Percentiles rank a stretch among this genome's conserved stretches.
These are phyloP conservation scores for Aegilops longissima DNA, from an alignment of 176 grass and related monocot genomes.

Conservation along the genomic window DNA sequence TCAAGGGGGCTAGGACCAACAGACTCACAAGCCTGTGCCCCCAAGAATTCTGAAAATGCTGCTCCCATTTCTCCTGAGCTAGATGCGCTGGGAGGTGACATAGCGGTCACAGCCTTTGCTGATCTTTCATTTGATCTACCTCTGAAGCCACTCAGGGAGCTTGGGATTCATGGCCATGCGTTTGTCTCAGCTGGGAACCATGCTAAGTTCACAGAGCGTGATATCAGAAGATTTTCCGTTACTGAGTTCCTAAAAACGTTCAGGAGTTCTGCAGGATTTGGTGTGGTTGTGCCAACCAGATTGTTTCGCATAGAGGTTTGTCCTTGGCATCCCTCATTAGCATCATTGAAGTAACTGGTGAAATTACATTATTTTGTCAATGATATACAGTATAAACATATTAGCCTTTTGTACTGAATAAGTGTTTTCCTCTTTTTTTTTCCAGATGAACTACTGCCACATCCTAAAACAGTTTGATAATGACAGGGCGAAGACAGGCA, in stretches of 20 bases:
- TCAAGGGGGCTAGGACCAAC: constrained; percentile 63
- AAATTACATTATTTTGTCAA: not conserved
- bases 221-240: constrained; percentile 50
- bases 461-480: constrained; percentile 77
- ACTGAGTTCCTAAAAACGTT: constrained; percentile 58
- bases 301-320: constrained; percentile 83
- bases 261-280: constrained; percentile 84
- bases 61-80: constrained; percentile 30
- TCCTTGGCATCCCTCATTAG: constrained; percentile 11
- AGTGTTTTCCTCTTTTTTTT: not conserved
- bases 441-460: constrained; percentile 89
- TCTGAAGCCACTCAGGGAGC: constrained; percentile 60
- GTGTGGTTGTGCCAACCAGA: constrained; percentile 68
- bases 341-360: not conserved
- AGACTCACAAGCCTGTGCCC: constrained; percentile 26
- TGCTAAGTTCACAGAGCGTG: constrained; percentile 48
- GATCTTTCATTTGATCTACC: constrained; percentile 94
- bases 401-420: not conserved
- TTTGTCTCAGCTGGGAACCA: constrained; percentile 81
- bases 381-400: not conserved
- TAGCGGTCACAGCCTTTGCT: constrained; percentile 72
- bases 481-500: constrained; percentile 76
- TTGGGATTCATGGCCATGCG: constrained; percentile 80
- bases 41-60: constrained; percentile 36
- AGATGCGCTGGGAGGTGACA: constrained; percentile 54